Evolutionary conservation across 2,329 filamentous ascomycete genomes (phyloP).

Genomic region (Botrytis fabae): DNA sequence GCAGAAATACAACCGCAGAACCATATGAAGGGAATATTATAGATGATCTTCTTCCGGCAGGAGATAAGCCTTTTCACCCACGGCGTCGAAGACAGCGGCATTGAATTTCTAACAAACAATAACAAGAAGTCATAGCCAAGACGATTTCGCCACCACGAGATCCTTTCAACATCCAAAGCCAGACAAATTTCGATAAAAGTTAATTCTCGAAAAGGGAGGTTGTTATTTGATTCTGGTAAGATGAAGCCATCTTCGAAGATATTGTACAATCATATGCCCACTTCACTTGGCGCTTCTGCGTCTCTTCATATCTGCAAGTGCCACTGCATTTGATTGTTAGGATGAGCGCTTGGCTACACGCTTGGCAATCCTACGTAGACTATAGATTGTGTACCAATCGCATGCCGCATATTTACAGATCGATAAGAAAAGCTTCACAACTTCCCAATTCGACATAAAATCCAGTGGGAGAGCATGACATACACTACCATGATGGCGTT

Average conservation of each 20-base stretch:
- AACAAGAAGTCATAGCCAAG: constrained; percentile 13
- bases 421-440: constrained; percentile 21
- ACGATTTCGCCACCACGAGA: constrained; percentile 11
- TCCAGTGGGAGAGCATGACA: neutral
- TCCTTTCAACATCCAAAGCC: neutral
- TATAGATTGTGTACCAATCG: constrained; percentile 10
- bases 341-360: constrained; percentile 1
- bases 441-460: constrained; percentile 7
- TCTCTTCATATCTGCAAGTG: constrained; percentile 20
- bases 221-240: constrained; percentile 2
- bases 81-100: neutral
- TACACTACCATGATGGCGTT: constrained; percentile 7
- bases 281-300: constrained; percentile 16
- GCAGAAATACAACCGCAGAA: neutral
- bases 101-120: neutral
- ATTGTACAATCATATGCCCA: constrained; percentile 14
- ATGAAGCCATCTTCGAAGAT: constrained; percentile 18
- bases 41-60: constrained; percentile 10
- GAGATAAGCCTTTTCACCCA: constrained; percentile 19
- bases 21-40: neutral
- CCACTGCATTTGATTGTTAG: constrained; percentile 13
- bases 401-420: neutral
- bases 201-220: constrained; percentile 22
- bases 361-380: constrained; percentile 17
- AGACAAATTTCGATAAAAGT: neutral